These are phyloP conservation scores for Cryptococcus neoformans DNA, from an alignment of 1,284 basidiomycete species.

Conservation along the genomic window DNA sequence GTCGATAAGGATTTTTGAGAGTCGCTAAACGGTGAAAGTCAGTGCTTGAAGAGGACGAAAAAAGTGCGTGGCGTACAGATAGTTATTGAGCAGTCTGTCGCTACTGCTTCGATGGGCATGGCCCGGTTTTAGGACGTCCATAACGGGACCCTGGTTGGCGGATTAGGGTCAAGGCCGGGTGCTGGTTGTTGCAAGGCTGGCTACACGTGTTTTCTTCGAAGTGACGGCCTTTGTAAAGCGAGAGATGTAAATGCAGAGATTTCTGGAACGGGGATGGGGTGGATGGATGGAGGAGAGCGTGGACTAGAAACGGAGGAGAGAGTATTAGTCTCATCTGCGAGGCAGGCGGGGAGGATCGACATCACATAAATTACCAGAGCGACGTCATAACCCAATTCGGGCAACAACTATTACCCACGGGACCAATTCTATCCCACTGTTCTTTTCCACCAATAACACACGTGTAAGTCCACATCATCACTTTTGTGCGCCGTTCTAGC, in stretches of 20 bases:
- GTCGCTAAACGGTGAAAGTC: conserved; percentile 26
- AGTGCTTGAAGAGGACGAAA: conserved; percentile 3
- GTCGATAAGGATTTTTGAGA: conserved; percentile 47
- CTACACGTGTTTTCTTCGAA: too few species aligned
- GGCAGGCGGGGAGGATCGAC: too few species aligned
- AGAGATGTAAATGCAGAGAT: neutral
- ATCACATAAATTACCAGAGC: too few species aligned
- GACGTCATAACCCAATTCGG: too few species aligned
- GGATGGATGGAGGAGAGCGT: too few species aligned
- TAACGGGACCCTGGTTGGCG: conserved; percentile 22
- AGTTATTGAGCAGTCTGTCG: conserved; percentile 48
- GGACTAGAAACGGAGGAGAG: too few species aligned
- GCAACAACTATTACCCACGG: neutral
- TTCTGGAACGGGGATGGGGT: too few species aligned
- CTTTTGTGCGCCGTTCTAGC: too few species aligned
- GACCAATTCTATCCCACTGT: neutral
- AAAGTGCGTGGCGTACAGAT: conserved; percentile 35
- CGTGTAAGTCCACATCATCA: too few species aligned
- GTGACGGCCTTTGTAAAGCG: neutral
- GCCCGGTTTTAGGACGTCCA: conserved; percentile 43
- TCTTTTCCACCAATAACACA: too few species aligned
- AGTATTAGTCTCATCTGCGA: too few species aligned
- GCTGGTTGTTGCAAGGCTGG: too few species aligned
- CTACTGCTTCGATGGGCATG: conserved; percentile 47
- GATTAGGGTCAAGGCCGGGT: conserved; percentile 13